phyloP scores from a whole-genome alignment of 2,329 filamentous ascomycete genomes.

The Biscogniauxia sp. region DNA sequence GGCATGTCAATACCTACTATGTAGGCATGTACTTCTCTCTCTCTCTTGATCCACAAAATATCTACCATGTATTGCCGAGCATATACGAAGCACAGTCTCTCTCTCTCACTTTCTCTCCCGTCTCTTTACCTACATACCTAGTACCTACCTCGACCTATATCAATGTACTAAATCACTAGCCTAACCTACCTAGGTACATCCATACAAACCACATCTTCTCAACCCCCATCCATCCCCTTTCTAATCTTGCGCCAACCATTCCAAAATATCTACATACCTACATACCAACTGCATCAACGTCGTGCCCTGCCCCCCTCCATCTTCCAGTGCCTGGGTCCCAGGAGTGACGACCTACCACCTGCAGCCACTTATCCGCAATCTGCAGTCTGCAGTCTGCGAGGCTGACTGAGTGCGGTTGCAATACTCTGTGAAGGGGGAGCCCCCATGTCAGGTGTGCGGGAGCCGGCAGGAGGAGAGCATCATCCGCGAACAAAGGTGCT shows the following conservation, averaged over 20 bases:
- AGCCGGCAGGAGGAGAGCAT: conserved; percentile 17
- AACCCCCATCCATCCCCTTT: conserved; percentile 16
- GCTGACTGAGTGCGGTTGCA: conserved; percentile 22
- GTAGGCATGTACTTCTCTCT: conserved; percentile 5
- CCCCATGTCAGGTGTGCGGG: conserved; percentile 25
- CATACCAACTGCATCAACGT: conserved; percentile 11
- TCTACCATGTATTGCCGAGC: conserved; percentile 13
- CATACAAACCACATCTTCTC: conserved; percentile 1
- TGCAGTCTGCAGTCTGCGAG: conserved; percentile 15
- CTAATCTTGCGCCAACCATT: conserved; percentile 15
- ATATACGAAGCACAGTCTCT: conserved; percentile 11
- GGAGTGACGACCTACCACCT: background rate
- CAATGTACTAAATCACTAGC: background rate
- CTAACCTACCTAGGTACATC: too few relatives aligned
- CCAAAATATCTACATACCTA: conserved; percentile 7
- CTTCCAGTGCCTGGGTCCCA: background rate
- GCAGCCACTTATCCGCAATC: background rate
- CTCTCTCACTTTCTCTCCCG: background rate
- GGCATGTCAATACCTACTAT: too few relatives aligned
- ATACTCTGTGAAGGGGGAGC: conserved; percentile 14
- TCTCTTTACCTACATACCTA: conserved; percentile 5
- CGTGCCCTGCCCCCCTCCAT: conserved; percentile 18
- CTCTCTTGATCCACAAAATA: conserved; percentile 17
- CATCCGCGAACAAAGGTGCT: conserved; percentile 17
- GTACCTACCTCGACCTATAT: background rate